Percentiles rank a stretch among this genome's conserved stretches.
Conservation (phyloP, 169 alveolate species). For the Theileria luwenshuni region DNA sequence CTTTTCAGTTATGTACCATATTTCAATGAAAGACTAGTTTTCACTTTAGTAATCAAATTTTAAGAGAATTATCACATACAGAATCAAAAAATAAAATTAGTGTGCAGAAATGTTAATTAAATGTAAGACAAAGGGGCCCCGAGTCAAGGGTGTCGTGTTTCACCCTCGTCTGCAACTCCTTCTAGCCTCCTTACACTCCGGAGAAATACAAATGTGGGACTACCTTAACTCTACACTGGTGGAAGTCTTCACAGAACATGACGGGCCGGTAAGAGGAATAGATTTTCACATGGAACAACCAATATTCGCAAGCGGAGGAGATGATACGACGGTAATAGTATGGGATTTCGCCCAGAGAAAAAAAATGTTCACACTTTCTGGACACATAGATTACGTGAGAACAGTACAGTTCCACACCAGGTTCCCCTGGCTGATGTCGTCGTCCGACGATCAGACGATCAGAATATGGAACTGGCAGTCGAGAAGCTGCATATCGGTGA, state of each 20-base stretch:
- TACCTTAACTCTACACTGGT: conserved; percentile 84
- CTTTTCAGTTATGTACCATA: background rate
- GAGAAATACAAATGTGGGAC: conserved; percentile 92
- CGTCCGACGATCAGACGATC: conserved; percentile 95
- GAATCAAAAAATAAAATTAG: background rate
- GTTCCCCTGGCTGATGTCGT: conserved; percentile 94
- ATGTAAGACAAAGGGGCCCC: conserved; percentile 82
- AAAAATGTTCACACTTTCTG: conserved; percentile 89
- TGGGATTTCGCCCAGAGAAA: conserved; percentile 93
- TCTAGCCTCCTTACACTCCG: conserved; percentile 91
- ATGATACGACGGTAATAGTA: conserved; percentile 91
- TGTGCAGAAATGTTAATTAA: conserved; percentile 66
- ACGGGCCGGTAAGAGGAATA: conserved; percentile 96
- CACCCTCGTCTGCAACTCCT: conserved; percentile 93
- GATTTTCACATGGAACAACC: conserved; percentile 93
- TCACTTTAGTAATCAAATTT: background rate
- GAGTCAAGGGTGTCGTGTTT: conserved; percentile 95
- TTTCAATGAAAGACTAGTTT: background rate
- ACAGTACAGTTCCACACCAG: conserved; percentile 93
- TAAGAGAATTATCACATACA: background rate
- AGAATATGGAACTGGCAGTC: conserved; percentile 97
- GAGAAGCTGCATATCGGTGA: conserved; percentile 83
- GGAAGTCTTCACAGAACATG: conserved; percentile 90
- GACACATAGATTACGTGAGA: conserved; percentile 95
- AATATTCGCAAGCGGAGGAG: conserved; percentile 96